A percentile compares a stretch with the other conserved stretches of the same genome.
Evolutionary conservation across 148 eudicot genomes (phyloP).

Genomic region (Tetragonia tetragonoides): DNA sequence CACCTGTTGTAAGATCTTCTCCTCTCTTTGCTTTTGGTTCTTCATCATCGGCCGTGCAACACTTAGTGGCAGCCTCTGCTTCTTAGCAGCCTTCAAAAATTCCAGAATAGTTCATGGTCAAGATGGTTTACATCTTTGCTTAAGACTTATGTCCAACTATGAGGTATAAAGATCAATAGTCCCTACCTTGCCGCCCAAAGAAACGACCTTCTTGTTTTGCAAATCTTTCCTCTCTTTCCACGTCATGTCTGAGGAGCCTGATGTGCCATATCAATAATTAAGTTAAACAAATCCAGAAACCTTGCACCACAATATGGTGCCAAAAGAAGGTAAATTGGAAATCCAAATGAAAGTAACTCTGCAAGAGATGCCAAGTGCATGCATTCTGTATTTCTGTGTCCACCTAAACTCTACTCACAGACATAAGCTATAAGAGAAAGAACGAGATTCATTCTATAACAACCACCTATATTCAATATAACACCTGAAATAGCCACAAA

Average conservation of each 20-base stretch:
- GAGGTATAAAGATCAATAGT: background rate
- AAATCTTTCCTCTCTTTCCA: slow-evolving; percentile 87
- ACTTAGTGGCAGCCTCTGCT: slow-evolving; percentile 74
- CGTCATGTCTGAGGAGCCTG: slow-evolving; percentile 78
- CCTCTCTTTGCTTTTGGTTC: slow-evolving; percentile 76
- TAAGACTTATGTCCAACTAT: background rate
- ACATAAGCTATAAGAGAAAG: background rate
- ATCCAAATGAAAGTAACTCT: background rate
- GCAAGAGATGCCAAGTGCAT: background rate
- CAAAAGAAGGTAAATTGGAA: background rate
- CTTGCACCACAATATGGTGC: background rate
- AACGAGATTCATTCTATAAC: background rate
- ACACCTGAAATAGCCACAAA: background rate
- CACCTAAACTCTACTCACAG: background rate
- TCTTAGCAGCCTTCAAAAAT: slow-evolving; percentile 60
- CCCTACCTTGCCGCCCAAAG: slow-evolving; percentile 91
- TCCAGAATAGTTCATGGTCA: background rate
- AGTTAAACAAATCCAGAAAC: background rate
- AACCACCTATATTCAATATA: background rate
- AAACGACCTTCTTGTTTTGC: slow-evolving; percentile 78
- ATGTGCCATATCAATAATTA: slow-evolving; percentile 10
- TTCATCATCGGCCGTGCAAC: slow-evolving; percentile 74
- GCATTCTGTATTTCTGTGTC: background rate
- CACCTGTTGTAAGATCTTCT: slow-evolving; percentile 64
- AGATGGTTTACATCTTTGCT: background rate